Conservation (phyloP, 768 basidiomycete species). For the Xerocomus brunneocitrinus region DNA sequence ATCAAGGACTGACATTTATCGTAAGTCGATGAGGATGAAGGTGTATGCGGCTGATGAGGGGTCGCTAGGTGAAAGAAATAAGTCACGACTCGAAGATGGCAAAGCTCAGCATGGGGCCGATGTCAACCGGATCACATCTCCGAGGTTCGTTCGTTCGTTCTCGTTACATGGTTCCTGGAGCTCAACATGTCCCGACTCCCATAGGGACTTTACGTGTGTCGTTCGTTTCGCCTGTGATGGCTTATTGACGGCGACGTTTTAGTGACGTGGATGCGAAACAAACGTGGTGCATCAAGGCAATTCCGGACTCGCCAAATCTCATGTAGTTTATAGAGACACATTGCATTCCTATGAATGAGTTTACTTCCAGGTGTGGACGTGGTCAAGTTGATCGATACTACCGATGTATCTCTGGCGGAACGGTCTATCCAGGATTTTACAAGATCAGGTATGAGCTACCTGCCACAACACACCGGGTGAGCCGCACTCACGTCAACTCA, state of each 20-base stretch:
- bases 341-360: not conserved
- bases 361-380: conserved; percentile 51
- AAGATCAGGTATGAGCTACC: conserved; percentile 55
- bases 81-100: conserved; percentile 76
- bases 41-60: conserved; percentile 1
- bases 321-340: conserved; percentile 37
- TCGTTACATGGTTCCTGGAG: not conserved
- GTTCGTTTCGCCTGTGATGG: not conserved
- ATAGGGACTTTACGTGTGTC: conserved; percentile 67
- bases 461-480: no score
- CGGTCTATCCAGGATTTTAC: conserved; percentile 57
- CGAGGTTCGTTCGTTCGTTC: conserved; percentile 39
- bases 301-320: conserved; percentile 49
- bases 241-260: conserved; percentile 5
- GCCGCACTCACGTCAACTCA: conserved; percentile 21
- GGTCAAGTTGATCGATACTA: conserved; percentile 25
- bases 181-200: not conserved
- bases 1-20: conserved; percentile 79
- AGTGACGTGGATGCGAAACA: conserved; percentile 77
- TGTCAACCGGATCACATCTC: conserved; percentile 79
- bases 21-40: conserved; percentile 35
- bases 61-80: conserved; percentile 65
- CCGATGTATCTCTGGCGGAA: not conserved
- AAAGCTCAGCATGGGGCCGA: conserved; percentile 60
- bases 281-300: conserved; percentile 66